A percentile compares a stretch with the other conserved stretches of the same genome.
Conservation (phyloP, 345 rosid species). For the sweet orange (Citrus sinensis) region DVS_A1.0 CM039163.1:40946501-40947000, state of each 20-base stretch:
- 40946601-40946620: too few species aligned
- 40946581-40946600: too few species aligned
- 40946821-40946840: conserved; percentile 72
- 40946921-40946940: conserved; percentile 60
- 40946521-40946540: too few species aligned
- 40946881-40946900: conserved; percentile 68
- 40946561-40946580: too few species aligned
- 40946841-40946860: conserved; percentile 38
- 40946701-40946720: neutral
- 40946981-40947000: conserved; percentile 76
- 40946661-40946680: neutral
- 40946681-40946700: neutral
- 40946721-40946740: conserved; percentile 14
- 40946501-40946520: too few species aligned
- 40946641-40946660: neutral
- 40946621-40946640: neutral
- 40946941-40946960: conserved; percentile 68
- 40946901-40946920: conserved; percentile 67
- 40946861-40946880: conserved; percentile 59
- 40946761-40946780: too few species aligned
- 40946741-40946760: neutral
- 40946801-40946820: conserved; percentile 62
- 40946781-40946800: conserved; percentile 47
- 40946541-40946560: too few species aligned
- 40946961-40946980: conserved; percentile 64